Base-by-base conservation (phyloP, 805 yeast genomes). In the Metschnikowia gelsemii region DNA sequence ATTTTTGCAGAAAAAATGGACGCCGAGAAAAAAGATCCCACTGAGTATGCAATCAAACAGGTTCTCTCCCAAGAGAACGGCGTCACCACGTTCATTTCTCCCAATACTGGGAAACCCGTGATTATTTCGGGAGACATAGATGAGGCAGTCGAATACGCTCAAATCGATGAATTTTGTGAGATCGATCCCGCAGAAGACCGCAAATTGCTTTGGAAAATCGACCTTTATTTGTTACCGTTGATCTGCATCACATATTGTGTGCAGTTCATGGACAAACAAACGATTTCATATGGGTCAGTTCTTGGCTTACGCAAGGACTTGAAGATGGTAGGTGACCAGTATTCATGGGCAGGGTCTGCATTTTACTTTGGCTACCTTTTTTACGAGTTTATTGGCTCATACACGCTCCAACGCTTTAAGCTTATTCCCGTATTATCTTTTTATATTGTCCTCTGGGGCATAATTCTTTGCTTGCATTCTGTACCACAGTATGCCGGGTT, bases 241-340 rank as follows among this genome's bases (percentile, higher is more conserved):
- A 63, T 80, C 61, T 71, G 75, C 47, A 42, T 71, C 18, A 51
- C 76, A 19, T 75, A 76, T 58, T 68, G 76, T 11, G 57, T 73
- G 16, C 84, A 79, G 58, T 76, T 68, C 49, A 75, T 81, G 80
- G 87, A 81, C 60, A 81, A 81, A 55, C 61, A 65, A 16, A 63
- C 83, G 3, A 71, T 67, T 35, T 64, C 77, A 17, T 73, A 70
- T 33, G 78, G 82, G 1, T 70, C 81, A 5, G 71, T 79, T 27
- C 66, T 73, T 72, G 83, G 79, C 33, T 60, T 74, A 35, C 60
- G 64, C 47, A 57, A 52, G 7, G 81, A 69, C 43, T 58, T 70
- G 49, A 61, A 63, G 16, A 45, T 45, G 49, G 37, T n/a, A 23
- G 48, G 48, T 33, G 38, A 41, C 26, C 55, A 43, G 67, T 74